Conservation (phyloP, 805 yeast species). For the Cyberlindnera xishuangbannaensis region DNA sequence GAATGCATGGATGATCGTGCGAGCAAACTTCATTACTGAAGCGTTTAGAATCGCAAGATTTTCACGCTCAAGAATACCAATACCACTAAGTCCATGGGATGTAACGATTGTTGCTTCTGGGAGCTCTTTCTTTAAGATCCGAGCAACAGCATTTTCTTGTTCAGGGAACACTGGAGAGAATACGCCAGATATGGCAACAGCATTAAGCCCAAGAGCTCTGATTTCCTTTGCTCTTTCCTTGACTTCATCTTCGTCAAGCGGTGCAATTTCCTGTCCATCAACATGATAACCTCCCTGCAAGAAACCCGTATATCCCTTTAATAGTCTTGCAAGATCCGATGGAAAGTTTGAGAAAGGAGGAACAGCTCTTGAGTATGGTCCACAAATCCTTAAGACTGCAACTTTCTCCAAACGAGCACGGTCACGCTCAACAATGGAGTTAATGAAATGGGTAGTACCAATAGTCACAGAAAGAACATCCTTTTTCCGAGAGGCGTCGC, state of each 20-base stretch:
- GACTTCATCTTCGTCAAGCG: slow-evolving; percentile 28
- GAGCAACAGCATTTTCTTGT: slow-evolving; percentile 33
- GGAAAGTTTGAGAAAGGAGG: slow-evolving; percentile 44
- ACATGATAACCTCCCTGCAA: slow-evolving; percentile 39
- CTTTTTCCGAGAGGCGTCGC: slow-evolving; percentile 17
- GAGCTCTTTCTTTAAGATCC: slow-evolving; percentile 29
- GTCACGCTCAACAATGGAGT: slow-evolving; percentile 44
- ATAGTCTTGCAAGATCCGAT: slow-evolving; percentile 27
- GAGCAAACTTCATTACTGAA: slow-evolving; percentile 37
- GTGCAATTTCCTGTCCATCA: slow-evolving; percentile 34
- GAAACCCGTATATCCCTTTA: slow-evolving; percentile 32
- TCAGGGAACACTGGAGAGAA: slow-evolving; percentile 34
- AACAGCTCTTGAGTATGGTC: slow-evolving; percentile 34
- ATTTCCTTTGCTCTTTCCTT: slow-evolving; percentile 28
- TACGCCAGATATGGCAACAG: slow-evolving; percentile 37
- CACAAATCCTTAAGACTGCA: slow-evolving; percentile 41
- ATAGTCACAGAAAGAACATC: slow-evolving; percentile 40
- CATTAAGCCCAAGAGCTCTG: slow-evolving; percentile 27
- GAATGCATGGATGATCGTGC: slow-evolving; percentile 35
- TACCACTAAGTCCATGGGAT: slow-evolving; percentile 37
- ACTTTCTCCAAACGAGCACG: slow-evolving; percentile 35
- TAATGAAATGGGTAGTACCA: slow-evolving; percentile 48
- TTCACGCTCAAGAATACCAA: slow-evolving; percentile 42
- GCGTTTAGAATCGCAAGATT: slow-evolving; percentile 44
- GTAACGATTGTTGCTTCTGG: slow-evolving; percentile 33